phyloP scores from a whole-genome alignment of 2,329 filamentous ascomycete genomes.

The Ophiocordyceps camponoti-floridani region DNA sequence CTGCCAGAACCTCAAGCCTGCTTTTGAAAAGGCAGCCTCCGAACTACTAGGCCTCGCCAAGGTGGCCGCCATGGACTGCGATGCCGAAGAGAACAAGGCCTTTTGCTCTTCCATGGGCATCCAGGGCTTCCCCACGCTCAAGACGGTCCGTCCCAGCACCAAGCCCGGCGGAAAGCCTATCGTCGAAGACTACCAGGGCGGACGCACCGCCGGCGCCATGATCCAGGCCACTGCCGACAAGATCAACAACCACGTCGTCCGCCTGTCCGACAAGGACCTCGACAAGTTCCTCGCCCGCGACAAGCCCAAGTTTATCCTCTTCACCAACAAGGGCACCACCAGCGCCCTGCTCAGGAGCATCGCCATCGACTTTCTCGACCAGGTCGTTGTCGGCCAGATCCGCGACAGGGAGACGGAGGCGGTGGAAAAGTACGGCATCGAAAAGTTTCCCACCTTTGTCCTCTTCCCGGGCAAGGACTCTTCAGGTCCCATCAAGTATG shows the following conservation, averaged over 20 bases:
- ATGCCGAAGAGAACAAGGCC: slow-evolving; percentile 80
- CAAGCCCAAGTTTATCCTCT: slow-evolving; percentile 70
- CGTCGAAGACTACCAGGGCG: slow-evolving; percentile 82
- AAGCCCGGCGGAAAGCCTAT: slow-evolving; percentile 56
- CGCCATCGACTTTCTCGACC: slow-evolving; percentile 78
- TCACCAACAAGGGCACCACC: slow-evolving; percentile 82
- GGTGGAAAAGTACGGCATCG: slow-evolving; percentile 57
- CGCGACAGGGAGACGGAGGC: slow-evolving; percentile 60
- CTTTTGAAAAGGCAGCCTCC: slow-evolving; percentile 85
- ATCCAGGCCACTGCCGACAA: slow-evolving; percentile 69
- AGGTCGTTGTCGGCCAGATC: slow-evolving; percentile 65
- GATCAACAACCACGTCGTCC: slow-evolving; percentile 83
- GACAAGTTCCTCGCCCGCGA: slow-evolving; percentile 59
- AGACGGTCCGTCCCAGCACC: slow-evolving; percentile 75
- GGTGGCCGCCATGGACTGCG: slow-evolving; percentile 87
- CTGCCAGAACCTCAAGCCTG: slow-evolving; percentile 88
- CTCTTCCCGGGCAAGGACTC: slow-evolving; percentile 44
- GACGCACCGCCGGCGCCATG: slow-evolving; percentile 69
- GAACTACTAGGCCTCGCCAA: slow-evolving; percentile 83
- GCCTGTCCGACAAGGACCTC: slow-evolving; percentile 61
- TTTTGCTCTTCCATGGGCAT: slow-evolving; percentile 76
- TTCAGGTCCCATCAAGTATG: slow-evolving; percentile 41
- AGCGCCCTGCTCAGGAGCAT: slow-evolving; percentile 68
- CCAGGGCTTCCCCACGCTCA: slow-evolving; percentile 87
- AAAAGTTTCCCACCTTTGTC: slow-evolving; percentile 63